Evolutionary conservation across 805 yeast species (phyloP).

Genomic region (Naumovozyma castellii): DNA sequence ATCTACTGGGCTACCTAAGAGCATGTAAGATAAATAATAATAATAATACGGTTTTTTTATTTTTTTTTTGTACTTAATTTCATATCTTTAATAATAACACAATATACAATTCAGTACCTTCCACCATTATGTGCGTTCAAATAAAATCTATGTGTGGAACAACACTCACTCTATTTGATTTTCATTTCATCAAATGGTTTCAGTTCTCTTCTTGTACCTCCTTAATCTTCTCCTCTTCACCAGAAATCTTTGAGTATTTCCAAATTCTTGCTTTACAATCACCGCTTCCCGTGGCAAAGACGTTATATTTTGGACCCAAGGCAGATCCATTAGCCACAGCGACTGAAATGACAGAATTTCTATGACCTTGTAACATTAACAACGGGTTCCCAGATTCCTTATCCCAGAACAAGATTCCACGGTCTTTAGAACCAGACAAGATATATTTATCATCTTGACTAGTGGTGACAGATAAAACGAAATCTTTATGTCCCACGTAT

Average conservation of each 20-base stretch:
- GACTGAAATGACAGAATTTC: conserved; percentile 89
- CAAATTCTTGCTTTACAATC: conserved; percentile 96
- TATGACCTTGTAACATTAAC: conserved; percentile 92
- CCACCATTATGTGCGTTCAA: no score
- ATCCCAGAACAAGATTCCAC: conserved; percentile 97
- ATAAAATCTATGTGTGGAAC: background rate
- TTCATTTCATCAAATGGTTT: background rate
- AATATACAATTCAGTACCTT: no score
- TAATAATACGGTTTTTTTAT: background rate
- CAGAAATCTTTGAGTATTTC: conserved; percentile 49
- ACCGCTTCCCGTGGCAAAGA: conserved; percentile 95
- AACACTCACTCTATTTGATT: background rate
- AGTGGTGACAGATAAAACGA: conserved; percentile 86
- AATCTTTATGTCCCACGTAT: conserved; percentile 92
- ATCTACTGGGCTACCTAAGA: conserved; percentile 53
- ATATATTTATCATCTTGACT: conserved; percentile 90
- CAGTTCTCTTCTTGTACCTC: background rate
- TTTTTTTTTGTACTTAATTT: background rate
- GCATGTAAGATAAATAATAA: no score
- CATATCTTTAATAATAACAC: no score
- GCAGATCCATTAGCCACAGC: conserved; percentile 76
- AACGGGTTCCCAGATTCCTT: conserved; percentile 83
- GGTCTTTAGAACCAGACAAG: conserved; percentile 89
- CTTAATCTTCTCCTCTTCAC: conserved; percentile 1
- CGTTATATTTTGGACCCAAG: conserved; percentile 49